A percentile compares a stretch with the other conserved stretches of the same genome.
phyloP scores from a whole-genome alignment of 1,284 basidiomycete genomes.

The Ganoderma sp. region DNA sequence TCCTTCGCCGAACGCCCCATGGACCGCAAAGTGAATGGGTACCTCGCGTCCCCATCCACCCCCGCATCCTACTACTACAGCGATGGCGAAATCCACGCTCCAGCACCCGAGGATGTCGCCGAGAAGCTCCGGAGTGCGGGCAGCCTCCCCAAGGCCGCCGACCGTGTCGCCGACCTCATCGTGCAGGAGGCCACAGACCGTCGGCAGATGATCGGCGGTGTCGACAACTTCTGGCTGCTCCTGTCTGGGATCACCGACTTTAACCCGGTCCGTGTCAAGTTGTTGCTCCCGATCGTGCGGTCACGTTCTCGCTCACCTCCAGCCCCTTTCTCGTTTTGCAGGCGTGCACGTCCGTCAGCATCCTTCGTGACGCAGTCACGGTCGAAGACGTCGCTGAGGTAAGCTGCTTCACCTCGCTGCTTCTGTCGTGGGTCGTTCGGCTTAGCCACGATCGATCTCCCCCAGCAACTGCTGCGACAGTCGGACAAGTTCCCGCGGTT shows the following conservation, averaged over 20 bases:
- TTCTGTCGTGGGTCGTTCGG: background rate
- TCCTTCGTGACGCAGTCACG: conserved; percentile 32
- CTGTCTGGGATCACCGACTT: conserved; percentile 38
- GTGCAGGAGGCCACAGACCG: conserved; percentile 34
- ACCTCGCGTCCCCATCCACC: conserved; percentile 18
- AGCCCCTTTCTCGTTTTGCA: conserved; percentile 7
- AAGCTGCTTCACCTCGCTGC: background rate
- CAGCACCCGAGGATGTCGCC: conserved; percentile 24
- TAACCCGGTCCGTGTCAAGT: conserved; percentile 35
- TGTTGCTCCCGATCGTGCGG: background rate
- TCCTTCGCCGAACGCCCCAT: background rate
- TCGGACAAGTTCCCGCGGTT: conserved; percentile 38
- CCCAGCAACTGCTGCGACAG: conserved; percentile 24
- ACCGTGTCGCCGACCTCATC: conserved; percentile 23
- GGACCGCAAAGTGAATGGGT: conserved; percentile 6
- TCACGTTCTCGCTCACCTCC: too few relatives aligned
- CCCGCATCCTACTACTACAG: conserved; percentile 31
- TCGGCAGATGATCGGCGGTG: conserved; percentile 36
- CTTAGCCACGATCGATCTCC: background rate
- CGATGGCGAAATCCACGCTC: conserved; percentile 24
- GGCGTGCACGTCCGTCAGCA: conserved; percentile 37
- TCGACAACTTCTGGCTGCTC: conserved; percentile 42
- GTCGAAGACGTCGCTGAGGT: conserved; percentile 32
- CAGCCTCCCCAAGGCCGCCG: conserved; percentile 6
- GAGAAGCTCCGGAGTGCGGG: conserved; percentile 20